Evolutionary conservation across 1,139 yeast species (phyloP), one percentile per base, ranked within the genome.

Genomic region (Eremothecium sinecaudum): DNA sequence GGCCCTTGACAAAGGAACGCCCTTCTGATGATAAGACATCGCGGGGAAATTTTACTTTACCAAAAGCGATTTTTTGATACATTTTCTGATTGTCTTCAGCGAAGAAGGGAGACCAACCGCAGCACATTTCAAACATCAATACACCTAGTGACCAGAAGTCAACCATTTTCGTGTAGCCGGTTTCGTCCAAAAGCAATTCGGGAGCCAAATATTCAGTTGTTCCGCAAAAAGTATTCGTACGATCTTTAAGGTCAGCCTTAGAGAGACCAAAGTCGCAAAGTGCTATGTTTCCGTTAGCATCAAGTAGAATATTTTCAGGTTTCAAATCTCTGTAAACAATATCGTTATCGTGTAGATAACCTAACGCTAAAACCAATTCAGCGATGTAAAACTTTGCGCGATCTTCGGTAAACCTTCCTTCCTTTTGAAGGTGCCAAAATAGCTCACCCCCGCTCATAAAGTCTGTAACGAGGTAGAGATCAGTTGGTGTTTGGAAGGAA

Each of bases 71-170:
- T 61, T 90, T 90, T 63, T 87, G 87, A 65, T 90, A 90, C 97
- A 90, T 90, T 61, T 87, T 95, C 64, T 90, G 97, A 35, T 94
- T 84, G 57, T 83, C 90, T 44, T 87, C 96, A 27, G 97, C 97
- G 55, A 84, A 87, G 58, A 90, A 90, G 36, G 98, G 98, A n/a
- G 94, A 81, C 97, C 97, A 90, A 27, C 98, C 98, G 63, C 97
- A 90, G 59, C 96, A 79, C 90, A 80, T 79, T 60, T 80, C 92
- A 57, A 80, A 80, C 29, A 80, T 79, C 40, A 80, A 64, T 6
- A 80, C 90, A 41, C 92, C 92, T 39, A 80, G 62, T 2, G 87
- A 78, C 92, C 92, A 80, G 48, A 79, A 80, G 59, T 80, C 92
- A 49, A 80, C 90, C 90, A 79, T 79, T 53, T 79, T 79, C 22